Conservation (phyloP, 1,139 yeast genomes). For the Suhomyces bokatorum region DNA sequence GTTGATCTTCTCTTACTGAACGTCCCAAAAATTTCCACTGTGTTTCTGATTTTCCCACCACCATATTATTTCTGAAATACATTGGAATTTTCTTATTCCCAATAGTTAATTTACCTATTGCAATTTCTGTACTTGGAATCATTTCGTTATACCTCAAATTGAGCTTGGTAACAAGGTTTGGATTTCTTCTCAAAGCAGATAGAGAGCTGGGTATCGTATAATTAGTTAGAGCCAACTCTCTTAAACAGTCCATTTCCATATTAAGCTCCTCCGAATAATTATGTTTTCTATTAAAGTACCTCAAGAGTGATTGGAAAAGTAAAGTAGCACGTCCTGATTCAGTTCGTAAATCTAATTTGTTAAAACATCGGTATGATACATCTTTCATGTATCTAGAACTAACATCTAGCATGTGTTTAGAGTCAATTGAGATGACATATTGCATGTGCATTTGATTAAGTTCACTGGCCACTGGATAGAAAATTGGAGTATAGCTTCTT, state of each 20-base stretch:
- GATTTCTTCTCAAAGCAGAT: constrained; percentile 33
- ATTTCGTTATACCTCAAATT: constrained; percentile 36
- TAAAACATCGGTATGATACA: constrained; percentile 36
- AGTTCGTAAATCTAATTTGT: constrained; percentile 33
- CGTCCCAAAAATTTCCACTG: constrained; percentile 45
- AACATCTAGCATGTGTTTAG: constrained; percentile 29
- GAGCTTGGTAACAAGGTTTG: constrained; percentile 29
- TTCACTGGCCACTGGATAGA: constrained; percentile 27
- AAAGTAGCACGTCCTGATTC: constrained; percentile 32
- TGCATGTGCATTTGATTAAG: constrained; percentile 39
- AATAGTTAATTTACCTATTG: constrained; percentile 18
- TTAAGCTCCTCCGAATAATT: constrained; percentile 11
- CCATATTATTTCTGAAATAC: constrained; percentile 26
- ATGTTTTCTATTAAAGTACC: constrained; percentile 21
- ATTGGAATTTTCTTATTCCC: constrained; percentile 21
- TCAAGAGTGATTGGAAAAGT: constrained; percentile 27
- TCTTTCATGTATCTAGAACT: constrained; percentile 38
- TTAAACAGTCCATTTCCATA: constrained; percentile 26
- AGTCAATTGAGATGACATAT: constrained; percentile 30
- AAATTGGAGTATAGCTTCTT: constrained; percentile 20
- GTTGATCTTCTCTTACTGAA: constrained; percentile 27
- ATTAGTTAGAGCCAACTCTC: constrained; percentile 27
- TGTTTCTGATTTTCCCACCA: constrained; percentile 37
- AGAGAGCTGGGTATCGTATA: constrained; percentile 29
- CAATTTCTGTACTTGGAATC: constrained; percentile 18